A percentile compares a stretch with the other conserved stretches of the same genome.
Evolutionary conservation across 2,329 filamentous ascomycete genomes (phyloP).

Genomic region (Talaromyces verruculosus): DNA sequence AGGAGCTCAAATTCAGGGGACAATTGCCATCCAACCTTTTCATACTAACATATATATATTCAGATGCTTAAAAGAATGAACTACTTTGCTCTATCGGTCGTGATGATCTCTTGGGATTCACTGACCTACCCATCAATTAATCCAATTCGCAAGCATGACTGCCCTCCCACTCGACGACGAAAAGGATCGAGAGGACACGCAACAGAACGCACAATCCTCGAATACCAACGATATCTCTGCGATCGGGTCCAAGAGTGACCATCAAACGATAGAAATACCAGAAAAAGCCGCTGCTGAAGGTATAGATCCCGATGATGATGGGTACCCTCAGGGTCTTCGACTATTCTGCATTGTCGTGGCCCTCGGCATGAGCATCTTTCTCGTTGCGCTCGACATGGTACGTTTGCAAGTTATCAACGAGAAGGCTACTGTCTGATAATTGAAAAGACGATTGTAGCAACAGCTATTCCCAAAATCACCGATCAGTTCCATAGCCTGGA

Average conservation of each 20-base stretch:
- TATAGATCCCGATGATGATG: neutral
- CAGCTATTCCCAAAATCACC: too few relatives aligned
- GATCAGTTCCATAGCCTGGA: slow-evolving; percentile 29
- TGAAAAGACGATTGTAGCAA: slow-evolving; percentile 35
- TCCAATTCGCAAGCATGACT: neutral
- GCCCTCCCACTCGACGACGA: neutral
- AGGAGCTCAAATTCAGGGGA: neutral
- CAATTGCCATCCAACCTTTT: neutral
- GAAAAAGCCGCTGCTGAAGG: neutral
- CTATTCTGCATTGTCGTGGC: slow-evolving; percentile 32
- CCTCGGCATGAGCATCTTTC: slow-evolving; percentile 41
- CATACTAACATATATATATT: neutral
- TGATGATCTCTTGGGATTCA: neutral
- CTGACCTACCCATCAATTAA: neutral
- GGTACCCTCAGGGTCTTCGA: neutral
- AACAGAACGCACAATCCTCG: neutral
- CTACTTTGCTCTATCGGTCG: neutral
- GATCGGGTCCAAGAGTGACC: neutral
- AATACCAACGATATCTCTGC: neutral
- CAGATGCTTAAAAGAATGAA: neutral
- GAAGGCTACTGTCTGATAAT: neutral
- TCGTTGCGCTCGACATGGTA: slow-evolving; percentile 36
- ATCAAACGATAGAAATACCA: neutral
- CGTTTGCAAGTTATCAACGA: neutral
- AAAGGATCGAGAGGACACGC: neutral